Evolutionary conservation across 1,284 basidiomycete genomes (phyloP).

Genomic region (Malassezia furfur): DNA sequence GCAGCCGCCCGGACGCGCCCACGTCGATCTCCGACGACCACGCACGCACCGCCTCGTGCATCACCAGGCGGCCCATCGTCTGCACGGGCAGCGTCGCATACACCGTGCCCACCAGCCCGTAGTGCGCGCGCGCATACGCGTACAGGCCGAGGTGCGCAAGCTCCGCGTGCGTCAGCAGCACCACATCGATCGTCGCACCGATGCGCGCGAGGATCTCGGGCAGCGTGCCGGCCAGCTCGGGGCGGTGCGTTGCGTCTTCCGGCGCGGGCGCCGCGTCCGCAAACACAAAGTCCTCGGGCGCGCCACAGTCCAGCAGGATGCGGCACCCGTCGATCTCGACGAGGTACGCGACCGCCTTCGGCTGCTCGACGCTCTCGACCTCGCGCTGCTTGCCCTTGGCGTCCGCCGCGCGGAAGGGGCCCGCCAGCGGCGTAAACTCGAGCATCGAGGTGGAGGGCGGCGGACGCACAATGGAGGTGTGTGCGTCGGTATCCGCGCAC

Average conservation of each 20-base stretch:
- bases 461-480: no score
- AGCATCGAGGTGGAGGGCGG: constrained; percentile 21
- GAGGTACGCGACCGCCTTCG: constrained; percentile 56
- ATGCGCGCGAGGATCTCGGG: constrained; percentile 22
- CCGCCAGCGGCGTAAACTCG: constrained; percentile 33
- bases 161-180: constrained; percentile 86
- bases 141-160: constrained; percentile 78
- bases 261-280: not conserved
- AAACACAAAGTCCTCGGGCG: constrained; percentile 41
- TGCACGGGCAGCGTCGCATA: constrained; percentile 93
- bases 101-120: constrained; percentile 81
- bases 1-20: constrained; percentile 49
- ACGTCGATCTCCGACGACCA: constrained; percentile 41
- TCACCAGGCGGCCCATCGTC: constrained; percentile 83
- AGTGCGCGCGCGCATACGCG: constrained; percentile 75
- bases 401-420: constrained; percentile 22
- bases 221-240: constrained; percentile 5
- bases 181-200: constrained; percentile 69
- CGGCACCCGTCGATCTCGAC: constrained; percentile 88
- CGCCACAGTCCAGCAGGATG: constrained; percentile 85
- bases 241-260: not conserved
- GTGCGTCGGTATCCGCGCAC: no score
- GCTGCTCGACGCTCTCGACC: constrained; percentile 22
- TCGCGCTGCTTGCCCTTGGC: constrained; percentile 6
- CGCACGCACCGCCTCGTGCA: constrained; percentile 32